Conservation (phyloP, 1,284 basidiomycete genomes). For the Tilletia indica region DNA sequence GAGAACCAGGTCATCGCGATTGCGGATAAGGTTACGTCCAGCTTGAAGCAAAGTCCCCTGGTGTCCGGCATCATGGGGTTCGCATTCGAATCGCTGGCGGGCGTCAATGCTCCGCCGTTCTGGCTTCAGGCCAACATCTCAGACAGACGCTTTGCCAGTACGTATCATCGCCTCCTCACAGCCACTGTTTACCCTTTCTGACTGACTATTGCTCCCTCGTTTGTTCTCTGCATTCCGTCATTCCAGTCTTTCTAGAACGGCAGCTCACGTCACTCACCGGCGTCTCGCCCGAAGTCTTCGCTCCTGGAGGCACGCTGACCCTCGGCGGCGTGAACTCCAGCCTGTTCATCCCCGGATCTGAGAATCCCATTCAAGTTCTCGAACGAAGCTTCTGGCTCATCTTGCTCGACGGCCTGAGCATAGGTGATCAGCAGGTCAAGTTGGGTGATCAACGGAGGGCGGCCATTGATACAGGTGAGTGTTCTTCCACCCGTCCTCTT, state of each 20-base stretch:
- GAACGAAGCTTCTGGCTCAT: conserved; percentile 43
- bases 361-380: conserved; percentile 36
- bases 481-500: too few species aligned
- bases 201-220: too few species aligned
- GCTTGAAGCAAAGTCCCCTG: conserved; percentile 21
- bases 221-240: not conserved
- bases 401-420: conserved; percentile 32
- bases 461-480: conserved; percentile 46
- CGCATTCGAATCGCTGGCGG: conserved; percentile 36
- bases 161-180: not conserved
- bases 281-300: conserved; percentile 2
- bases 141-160: conserved; percentile 36
- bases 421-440: conserved; percentile 22
- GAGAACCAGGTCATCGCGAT: conserved; percentile 37
- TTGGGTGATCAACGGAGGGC: conserved; percentile 31
- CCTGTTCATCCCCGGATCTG: conserved; percentile 39
- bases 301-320: conserved; percentile 40
- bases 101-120: conserved; percentile 29
- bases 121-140: conserved; percentile 32
- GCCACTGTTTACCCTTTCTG: too few species aligned
- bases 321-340: conserved; percentile 39
- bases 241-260: not conserved
- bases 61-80: conserved; percentile 45
- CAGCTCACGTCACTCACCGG: not conserved
- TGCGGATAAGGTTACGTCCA: conserved; percentile 31